These are phyloP conservation scores for Saccharomyces hybrid DNA, from an alignment of 1,139 yeast genomes.

Conservation along the genomic window DNA sequence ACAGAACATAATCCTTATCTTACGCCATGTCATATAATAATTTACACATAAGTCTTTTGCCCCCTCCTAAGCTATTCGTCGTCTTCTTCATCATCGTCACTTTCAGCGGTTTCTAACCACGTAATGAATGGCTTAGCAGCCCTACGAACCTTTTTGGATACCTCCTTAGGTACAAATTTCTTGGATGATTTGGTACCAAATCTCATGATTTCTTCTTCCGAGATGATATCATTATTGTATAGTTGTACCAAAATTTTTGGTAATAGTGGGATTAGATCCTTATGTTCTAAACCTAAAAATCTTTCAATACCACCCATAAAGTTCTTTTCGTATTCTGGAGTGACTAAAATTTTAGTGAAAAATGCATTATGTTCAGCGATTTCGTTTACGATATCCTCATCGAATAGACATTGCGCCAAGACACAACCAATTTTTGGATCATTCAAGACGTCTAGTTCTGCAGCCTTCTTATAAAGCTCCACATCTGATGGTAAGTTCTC, in stretches of 20 bases:
- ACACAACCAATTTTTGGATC: slow-evolving; percentile 82
- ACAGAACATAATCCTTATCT: neutral
- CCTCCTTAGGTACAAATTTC: slow-evolving; percentile 88
- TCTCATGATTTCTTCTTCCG: slow-evolving; percentile 70
- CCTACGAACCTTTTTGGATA: slow-evolving; percentile 87
- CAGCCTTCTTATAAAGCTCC: slow-evolving; percentile 85
- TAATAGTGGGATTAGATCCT: slow-evolving; percentile 61
- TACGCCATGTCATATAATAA: neutral
- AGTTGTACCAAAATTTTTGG: slow-evolving; percentile 77
- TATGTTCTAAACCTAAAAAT: slow-evolving; percentile 75
- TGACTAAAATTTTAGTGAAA: slow-evolving; percentile 64
- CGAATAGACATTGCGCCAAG: slow-evolving; percentile 83
- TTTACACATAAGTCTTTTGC: slow-evolving; percentile 7
- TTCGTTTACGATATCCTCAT: slow-evolving; percentile 67
- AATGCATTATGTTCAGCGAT: slow-evolving; percentile 74
- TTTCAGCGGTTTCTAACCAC: slow-evolving; percentile 94
- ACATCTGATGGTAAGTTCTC: slow-evolving; percentile 66
- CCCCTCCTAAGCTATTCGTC: slow-evolving; percentile 3
- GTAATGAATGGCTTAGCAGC: slow-evolving; percentile 93
- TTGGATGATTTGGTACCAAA: slow-evolving; percentile 94
- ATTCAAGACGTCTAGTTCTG: slow-evolving; percentile 64
- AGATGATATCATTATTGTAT: slow-evolving; percentile 74
- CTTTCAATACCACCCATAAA: slow-evolving; percentile 95
- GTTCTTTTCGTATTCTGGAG: slow-evolving; percentile 69
- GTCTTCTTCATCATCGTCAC: slow-evolving; percentile 37